Evolutionary conservation across 78 protist genomes (phyloP).

Genomic region (Isochrysis galbana): DNA sequence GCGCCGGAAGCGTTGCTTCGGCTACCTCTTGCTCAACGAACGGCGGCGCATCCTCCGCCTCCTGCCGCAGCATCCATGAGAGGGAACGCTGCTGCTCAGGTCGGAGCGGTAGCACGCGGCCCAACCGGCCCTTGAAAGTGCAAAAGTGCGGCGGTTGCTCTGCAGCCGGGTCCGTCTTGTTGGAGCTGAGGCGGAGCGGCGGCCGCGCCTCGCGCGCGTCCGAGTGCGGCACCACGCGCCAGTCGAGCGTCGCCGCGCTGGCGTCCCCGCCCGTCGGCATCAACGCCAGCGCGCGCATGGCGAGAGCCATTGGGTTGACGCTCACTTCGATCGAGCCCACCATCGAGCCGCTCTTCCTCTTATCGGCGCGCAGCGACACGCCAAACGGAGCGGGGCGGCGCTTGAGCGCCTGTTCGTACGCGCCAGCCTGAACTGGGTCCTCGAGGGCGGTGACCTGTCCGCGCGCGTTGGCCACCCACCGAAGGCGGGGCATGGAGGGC

Average conservation of each 20-base stretch:
- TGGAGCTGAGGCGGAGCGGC: conserved; percentile 14
- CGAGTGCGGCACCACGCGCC: neutral
- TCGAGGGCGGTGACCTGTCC: neutral
- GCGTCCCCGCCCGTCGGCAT: neutral
- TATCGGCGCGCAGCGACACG: neutral
- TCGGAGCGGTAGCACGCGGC: neutral
- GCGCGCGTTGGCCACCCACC: neutral
- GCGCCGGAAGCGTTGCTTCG: neutral
- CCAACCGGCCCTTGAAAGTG: neutral
- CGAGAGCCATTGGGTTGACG: conserved; percentile 3
- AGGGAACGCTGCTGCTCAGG: conserved; percentile 50
- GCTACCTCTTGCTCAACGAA: conserved; percentile 36
- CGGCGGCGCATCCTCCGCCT: neutral
- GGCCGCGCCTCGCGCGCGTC: neutral
- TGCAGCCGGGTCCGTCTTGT: conserved; percentile 18
- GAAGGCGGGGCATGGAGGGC: neutral
- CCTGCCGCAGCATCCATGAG: conserved; percentile 40
- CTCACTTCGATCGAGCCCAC: neutral
- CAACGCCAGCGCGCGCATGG: conserved; percentile 6
- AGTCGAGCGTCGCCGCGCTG: neutral
- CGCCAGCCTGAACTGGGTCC: conserved; percentile 11
- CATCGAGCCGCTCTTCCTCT: neutral
- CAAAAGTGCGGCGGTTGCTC: conserved; percentile 17
- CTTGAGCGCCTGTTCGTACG: conserved; percentile 42
- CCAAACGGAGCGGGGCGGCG: conserved; percentile 9